Evolutionary conservation across 345 rosid species (phyloP).

Genomic region (Camelina laxa): DNA sequence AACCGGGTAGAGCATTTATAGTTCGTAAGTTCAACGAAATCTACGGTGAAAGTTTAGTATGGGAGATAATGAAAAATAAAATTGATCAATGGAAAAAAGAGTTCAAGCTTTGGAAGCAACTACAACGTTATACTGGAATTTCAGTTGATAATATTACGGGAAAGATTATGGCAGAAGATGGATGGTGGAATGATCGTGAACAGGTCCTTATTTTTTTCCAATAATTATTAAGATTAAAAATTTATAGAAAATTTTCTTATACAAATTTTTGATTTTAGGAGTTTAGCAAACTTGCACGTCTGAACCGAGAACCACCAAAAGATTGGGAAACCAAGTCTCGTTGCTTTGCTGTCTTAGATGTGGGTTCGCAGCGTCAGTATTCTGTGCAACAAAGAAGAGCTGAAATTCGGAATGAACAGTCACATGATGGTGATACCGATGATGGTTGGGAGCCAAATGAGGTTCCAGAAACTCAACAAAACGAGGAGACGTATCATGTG

Average conservation of each 20-base stretch:
- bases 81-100: neutral
- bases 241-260: neutral
- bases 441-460: neutral
- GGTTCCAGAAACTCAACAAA: neutral
- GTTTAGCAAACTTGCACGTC: neutral
- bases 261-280: neutral
- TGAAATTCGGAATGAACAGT: neutral
- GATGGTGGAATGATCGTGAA: neutral
- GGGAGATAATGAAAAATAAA: no score
- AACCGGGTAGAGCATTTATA: no score
- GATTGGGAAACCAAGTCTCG: neutral
- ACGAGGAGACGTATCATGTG: neutral
- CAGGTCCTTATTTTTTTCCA: neutral
- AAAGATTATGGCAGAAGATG: neutral
- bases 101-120: neutral
- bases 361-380: neutral
- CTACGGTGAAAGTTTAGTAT: no score
- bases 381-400: neutral
- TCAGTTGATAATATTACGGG: neutral
- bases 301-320: neutral
- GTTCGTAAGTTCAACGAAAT: no score
- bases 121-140: neutral
- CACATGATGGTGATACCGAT: neutral
- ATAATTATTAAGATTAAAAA: neutral
- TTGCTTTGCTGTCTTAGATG: neutral